A percentile compares a stretch with the other conserved stretches of the same genome.
These are phyloP conservation scores for Termitomyces sp. DNA, from an alignment of 768 basidiomycete genomes.

Conservation along the genomic window DNA sequence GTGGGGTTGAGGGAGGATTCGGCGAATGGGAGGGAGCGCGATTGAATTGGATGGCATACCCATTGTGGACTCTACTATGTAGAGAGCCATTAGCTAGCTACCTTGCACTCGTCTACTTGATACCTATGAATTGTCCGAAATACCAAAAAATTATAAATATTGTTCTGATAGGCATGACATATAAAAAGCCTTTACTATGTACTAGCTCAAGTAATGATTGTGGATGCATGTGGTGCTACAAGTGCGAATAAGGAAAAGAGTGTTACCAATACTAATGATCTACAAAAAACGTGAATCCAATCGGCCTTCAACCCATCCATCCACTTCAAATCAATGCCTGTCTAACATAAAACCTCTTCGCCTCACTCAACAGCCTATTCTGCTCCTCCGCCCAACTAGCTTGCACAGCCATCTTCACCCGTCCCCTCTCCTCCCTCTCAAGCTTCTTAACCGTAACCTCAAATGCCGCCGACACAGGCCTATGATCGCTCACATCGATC, in stretches of 20 bases:
- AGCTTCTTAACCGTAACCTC: slow-evolving; percentile 72
- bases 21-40: too few relatives aligned
- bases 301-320: neutral
- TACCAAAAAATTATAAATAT: neutral
- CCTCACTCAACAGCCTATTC: slow-evolving; percentile 33
- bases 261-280: slow-evolving; percentile 1
- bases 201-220: neutral
- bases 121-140: too few relatives aligned
- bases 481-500: slow-evolving; percentile 85
- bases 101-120: too few relatives aligned
- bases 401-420: slow-evolving; percentile 55
- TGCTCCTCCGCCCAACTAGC: slow-evolving; percentile 51
- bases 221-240: neutral
- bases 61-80: too few relatives aligned
- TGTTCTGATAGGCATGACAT: neutral
- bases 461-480: slow-evolving; percentile 84
- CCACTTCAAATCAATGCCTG: slow-evolving; percentile 22
- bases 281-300: neutral
- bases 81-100: too few relatives aligned
- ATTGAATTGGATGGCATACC: too few relatives aligned
- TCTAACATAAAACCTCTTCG: slow-evolving; percentile 40
- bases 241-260: neutral
- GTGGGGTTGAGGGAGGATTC: neutral
- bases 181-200: neutral
- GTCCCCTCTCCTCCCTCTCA: slow-evolving; percentile 50